A percentile compares a stretch with the other conserved stretches of the same genome.
These are phyloP conservation scores for Aegilops sharonensis DNA, from an alignment of 176 grass and related monocot genomes.

Conservation along the genomic window DNA sequence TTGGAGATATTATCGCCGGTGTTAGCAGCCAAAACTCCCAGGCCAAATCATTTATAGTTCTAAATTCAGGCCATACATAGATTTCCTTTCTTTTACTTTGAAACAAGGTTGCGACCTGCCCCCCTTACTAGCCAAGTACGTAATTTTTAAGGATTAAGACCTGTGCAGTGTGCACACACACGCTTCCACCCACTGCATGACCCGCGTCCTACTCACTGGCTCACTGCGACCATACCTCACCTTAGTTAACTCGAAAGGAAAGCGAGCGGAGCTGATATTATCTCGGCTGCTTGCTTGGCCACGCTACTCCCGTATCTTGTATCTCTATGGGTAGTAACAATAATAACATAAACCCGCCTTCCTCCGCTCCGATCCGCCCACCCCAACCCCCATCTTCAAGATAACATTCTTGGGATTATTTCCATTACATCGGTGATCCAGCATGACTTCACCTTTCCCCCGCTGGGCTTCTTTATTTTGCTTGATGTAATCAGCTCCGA, in stretches of 20 bases:
- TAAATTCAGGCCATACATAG: not conserved
- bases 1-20: not conserved
- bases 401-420: not conserved
- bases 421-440: not conserved
- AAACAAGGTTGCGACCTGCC: not conserved
- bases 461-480: not conserved
- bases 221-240: not conserved
- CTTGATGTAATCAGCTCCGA: not conserved
- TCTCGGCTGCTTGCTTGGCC: not conserved
- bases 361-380: not conserved
- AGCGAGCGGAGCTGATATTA: not conserved
- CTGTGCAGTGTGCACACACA: not conserved
- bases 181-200: not conserved
- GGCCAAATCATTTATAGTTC: not conserved
- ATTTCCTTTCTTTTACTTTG: not conserved
- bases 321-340: no score
- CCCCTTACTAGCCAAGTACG: not conserved
- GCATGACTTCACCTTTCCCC: not conserved
- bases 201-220: not conserved
- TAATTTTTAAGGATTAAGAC: not conserved
- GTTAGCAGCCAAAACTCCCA: not conserved
- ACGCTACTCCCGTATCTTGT: not conserved
- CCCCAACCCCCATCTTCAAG: not conserved
- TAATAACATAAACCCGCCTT: not conserved
- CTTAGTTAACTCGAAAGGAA: conserved; percentile 8